These are phyloP conservation scores for Malassezia globosa DNA, from an alignment of 1,284 basidiomycete species.

Conservation along the genomic window DNA sequence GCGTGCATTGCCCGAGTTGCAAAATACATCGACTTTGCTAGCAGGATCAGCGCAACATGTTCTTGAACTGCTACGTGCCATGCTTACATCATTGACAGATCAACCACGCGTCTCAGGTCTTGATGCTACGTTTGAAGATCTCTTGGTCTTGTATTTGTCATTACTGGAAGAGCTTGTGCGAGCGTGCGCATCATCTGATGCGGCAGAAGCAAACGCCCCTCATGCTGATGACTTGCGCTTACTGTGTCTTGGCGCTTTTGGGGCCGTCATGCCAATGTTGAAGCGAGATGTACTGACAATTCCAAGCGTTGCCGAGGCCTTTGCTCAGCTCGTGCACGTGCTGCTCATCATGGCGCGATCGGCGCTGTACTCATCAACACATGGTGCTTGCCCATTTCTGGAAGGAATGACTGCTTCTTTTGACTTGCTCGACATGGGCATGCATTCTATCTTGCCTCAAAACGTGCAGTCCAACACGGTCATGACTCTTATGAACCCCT, in stretches of 20 bases:
- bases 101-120: background rate
- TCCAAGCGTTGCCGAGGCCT: background rate
- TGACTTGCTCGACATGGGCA: too few relatives aligned
- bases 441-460: too few relatives aligned
- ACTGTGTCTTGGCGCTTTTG: background rate
- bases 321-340: background rate
- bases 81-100: background rate
- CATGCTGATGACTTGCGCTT: background rate
- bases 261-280: background rate
- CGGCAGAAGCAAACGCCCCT: background rate
- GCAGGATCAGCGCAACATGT: background rate
- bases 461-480: too few relatives aligned
- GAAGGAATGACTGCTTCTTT: background rate
- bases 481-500: background rate
- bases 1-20: constrained; percentile 2
- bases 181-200: background rate
- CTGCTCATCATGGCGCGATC: background rate
- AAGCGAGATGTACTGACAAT: background rate
- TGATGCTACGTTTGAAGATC: background rate
- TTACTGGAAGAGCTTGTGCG: background rate
- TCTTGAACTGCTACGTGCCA: background rate
- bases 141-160: background rate
- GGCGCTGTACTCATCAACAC: background rate
- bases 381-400: background rate
- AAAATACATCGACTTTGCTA: background rate